Evolutionary conservation across 2,329 filamentous ascomycete species (phyloP).

Genomic region (Sordariomycetes sp.): DNA sequence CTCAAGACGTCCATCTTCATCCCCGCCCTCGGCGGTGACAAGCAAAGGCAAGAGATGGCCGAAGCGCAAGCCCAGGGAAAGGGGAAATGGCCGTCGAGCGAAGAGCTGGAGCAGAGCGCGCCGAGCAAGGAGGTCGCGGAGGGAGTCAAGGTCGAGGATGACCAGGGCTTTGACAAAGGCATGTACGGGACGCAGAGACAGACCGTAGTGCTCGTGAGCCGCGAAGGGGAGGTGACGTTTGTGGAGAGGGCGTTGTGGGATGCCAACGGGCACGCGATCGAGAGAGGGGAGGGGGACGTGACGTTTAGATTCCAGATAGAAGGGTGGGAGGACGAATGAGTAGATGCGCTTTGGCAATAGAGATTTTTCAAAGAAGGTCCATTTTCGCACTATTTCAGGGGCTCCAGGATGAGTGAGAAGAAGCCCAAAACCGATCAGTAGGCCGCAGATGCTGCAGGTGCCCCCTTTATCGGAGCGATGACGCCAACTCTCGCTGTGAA

Average conservation of each 20-base stretch:
- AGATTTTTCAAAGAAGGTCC: too few species aligned
- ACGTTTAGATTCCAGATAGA: conserved; percentile 48
- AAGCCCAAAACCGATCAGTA: too few species aligned
- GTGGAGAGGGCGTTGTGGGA: conserved; percentile 53
- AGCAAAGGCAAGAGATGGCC: conserved; percentile 34
- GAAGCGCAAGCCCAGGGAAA: conserved; percentile 26
- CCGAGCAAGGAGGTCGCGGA: conserved; percentile 13
- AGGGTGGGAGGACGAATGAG: conserved; percentile 40
- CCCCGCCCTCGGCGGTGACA: conserved; percentile 43
- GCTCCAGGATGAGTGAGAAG: too few species aligned
- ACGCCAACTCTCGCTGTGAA: too few species aligned
- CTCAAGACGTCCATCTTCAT: conserved; percentile 55
- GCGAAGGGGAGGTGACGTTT: conserved; percentile 52
- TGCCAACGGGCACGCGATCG: conserved; percentile 42
- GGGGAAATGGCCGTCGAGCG: conserved; percentile 26
- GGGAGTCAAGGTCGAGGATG: conserved; percentile 4
- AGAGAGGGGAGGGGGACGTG: conserved; percentile 44
- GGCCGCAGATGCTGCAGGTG: too few species aligned
- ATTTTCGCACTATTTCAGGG: too few species aligned
- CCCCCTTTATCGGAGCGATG: too few species aligned
- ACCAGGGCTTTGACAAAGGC: conserved; percentile 42
- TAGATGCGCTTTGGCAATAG: too few species aligned
- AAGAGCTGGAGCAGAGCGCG: conserved; percentile 24
- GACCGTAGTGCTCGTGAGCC: conserved; percentile 52
- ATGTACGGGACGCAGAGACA: conserved; percentile 58